These are phyloP conservation scores for Colletotrichum lentis DNA, from an alignment of 2,329 filamentous ascomycete genomes.

Conservation along the genomic window DNA sequence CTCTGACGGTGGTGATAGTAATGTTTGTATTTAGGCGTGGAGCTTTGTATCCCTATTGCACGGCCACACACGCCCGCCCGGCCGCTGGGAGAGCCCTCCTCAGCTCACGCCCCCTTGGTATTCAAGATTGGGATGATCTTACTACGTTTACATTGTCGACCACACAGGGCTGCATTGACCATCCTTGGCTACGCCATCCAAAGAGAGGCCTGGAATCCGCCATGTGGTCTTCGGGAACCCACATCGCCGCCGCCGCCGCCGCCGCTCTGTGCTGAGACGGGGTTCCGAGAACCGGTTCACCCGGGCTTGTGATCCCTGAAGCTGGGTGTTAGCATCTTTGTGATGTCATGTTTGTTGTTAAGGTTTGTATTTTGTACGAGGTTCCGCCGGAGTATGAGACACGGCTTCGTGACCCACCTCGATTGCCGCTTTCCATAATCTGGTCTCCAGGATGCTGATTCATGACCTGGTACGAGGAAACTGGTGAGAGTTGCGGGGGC, in stretches of 20 bases:
- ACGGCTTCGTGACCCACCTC: neutral
- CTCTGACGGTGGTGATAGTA: neutral
- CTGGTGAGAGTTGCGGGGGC: neutral
- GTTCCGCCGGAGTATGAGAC: neutral
- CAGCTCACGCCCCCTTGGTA: neutral
- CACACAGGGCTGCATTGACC: conserved; percentile 29
- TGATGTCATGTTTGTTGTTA: neutral
- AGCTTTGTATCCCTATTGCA: conserved; percentile 15
- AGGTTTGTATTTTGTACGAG: too few species aligned
- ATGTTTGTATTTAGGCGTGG: neutral
- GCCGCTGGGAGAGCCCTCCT: neutral
- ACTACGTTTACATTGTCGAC: neutral
- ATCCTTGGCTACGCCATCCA: conserved; percentile 14
- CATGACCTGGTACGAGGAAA: neutral
- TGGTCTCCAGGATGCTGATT: neutral
- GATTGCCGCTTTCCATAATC: too few species aligned
- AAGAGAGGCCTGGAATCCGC: conserved; percentile 24
- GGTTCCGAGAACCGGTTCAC: conserved; percentile 16
- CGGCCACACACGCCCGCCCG: conserved; percentile 17
- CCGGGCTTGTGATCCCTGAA: conserved; percentile 20
- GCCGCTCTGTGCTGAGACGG: neutral
- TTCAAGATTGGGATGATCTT: conserved; percentile 7
- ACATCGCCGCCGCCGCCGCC: conserved; percentile 7
- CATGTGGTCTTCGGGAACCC: conserved; percentile 31
- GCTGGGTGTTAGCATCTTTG: neutral